Conservation (phyloP, 1,284 basidiomycete species). For the Puccinia horiana region DNA sequence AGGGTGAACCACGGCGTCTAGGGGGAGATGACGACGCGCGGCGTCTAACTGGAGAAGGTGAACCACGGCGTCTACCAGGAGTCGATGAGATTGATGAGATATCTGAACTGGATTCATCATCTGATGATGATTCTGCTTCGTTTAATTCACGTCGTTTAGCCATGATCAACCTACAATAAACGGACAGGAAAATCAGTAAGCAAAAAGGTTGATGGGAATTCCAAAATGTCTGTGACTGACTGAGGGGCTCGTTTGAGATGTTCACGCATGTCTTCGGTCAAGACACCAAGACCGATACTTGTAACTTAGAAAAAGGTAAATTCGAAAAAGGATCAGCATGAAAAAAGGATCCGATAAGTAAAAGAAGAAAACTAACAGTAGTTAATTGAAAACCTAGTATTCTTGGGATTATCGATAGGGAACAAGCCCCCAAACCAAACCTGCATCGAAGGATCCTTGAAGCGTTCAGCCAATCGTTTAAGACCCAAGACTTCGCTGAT, state of each 20-base stretch:
- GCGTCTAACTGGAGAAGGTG: neutral
- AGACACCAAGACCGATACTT: conserved; percentile 80
- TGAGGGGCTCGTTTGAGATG: conserved; percentile 66
- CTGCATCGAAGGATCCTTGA: conserved; percentile 69
- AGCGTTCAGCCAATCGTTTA: conserved; percentile 76
- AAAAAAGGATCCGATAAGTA: conserved; percentile 56
- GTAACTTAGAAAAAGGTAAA: conserved; percentile 61
- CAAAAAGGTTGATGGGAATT: neutral
- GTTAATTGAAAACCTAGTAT: conserved; percentile 96
- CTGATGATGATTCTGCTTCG: conserved; percentile 22
- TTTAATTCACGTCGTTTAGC: conserved; percentile 43
- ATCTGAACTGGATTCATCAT: conserved; percentile 18
- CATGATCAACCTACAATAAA: conserved; percentile 31
- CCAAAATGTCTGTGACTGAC: conserved; percentile 12
- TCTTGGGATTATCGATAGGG: conserved; percentile 92
- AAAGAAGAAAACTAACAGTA: conserved; percentile 63
- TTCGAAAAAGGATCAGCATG: neutral
- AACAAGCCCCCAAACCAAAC: conserved; percentile 80
- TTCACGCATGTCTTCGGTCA: conserved; percentile 96
- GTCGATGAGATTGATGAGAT: conserved; percentile 31
- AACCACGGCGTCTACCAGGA: neutral
- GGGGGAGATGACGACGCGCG: neutral
- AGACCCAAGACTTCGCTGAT: conserved; percentile 91
- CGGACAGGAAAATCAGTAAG: neutral
- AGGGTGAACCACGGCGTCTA: neutral